Evolutionary conservation across 345 rosid species (phyloP).

Genomic region (Laguncularia racemosa): DNA sequence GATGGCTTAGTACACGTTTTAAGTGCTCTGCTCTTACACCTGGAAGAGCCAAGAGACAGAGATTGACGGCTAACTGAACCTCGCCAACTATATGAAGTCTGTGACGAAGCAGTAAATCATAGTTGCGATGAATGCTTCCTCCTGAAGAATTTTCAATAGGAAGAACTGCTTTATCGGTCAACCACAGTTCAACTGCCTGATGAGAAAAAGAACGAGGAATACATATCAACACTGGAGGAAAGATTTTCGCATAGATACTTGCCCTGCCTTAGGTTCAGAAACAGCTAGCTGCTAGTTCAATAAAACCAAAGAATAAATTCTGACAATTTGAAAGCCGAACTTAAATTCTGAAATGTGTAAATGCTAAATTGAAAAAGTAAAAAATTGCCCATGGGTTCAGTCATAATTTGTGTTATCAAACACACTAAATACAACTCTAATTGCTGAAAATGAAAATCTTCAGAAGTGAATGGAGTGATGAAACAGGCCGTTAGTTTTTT

Average conservation of each 20-base stretch:
- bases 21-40: slow-evolving; percentile 39
- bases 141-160: slow-evolving; percentile 51
- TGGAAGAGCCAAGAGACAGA: slow-evolving; percentile 51
- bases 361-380: too few species aligned
- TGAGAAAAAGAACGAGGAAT: slow-evolving; percentile 4
- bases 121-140: slow-evolving; percentile 58
- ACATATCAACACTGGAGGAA: neutral
- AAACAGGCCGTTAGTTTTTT: too few species aligned
- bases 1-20: slow-evolving; percentile 49
- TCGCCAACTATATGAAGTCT: slow-evolving; percentile 58
- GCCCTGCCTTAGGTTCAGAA: too few species aligned
- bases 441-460: too few species aligned
- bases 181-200: slow-evolving; percentile 56
- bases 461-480: too few species aligned
- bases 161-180: slow-evolving; percentile 52
- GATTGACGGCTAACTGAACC: slow-evolving; percentile 36
- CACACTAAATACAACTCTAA: too few species aligned
- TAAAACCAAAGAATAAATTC: too few species aligned
- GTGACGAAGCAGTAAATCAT: slow-evolving; percentile 54
- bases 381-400: too few species aligned
- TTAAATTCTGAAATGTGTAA: too few species aligned
- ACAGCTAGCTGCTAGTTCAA: too few species aligned
- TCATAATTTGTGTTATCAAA: too few species aligned
- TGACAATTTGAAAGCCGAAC: too few species aligned
- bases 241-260: neutral